phyloP scores from a whole-genome alignment of 108 stramenopile species.

The Epithemia pelagica region DNA sequence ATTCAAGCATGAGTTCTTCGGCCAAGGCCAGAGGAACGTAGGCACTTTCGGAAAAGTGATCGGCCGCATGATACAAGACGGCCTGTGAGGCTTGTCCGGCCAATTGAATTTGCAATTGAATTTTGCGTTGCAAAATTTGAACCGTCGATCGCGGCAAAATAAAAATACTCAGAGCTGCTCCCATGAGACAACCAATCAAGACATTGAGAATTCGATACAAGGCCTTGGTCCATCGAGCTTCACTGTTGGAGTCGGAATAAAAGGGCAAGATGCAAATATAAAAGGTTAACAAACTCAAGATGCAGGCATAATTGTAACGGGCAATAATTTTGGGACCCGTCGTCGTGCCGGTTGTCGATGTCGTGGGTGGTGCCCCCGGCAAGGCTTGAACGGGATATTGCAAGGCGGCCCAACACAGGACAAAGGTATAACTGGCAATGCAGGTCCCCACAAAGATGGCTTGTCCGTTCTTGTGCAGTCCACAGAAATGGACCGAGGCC shows the following conservation, averaged over 20 bases:
- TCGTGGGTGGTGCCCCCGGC: no score
- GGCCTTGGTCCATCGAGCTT: conserved; percentile 14
- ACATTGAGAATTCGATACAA: conserved; percentile 24
- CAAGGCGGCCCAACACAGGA: conserved; percentile 13
- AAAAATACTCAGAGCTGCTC: conserved; percentile 15
- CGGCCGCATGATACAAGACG: conserved; percentile 16
- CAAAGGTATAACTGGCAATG: conserved; percentile 14
- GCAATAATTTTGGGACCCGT: conserved; percentile 10
- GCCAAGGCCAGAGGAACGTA: conserved; percentile 7
- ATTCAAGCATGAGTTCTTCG: conserved; percentile 14
- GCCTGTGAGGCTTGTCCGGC: conserved; percentile 29
- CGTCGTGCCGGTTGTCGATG: not conserved
- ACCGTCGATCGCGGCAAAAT: conserved; percentile 24
- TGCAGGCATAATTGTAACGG: conserved; percentile 19
- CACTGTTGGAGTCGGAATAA: conserved; percentile 6
- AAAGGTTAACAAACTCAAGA: conserved; percentile 27
- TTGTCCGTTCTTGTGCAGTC: conserved; percentile 1
- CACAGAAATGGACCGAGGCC: conserved; percentile 3
- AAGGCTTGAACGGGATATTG: no score
- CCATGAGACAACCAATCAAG: conserved; percentile 22
- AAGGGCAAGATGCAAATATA: conserved; percentile 24
- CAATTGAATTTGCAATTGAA: conserved; percentile 15
- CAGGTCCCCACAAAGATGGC: conserved; percentile 13
- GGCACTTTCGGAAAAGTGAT: conserved; percentile 19
- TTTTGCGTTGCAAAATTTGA: conserved; percentile 13